Conservation (phyloP, 495 filamentous ascomycete genomes). For the Talaromyces nanjingensis region DNA sequence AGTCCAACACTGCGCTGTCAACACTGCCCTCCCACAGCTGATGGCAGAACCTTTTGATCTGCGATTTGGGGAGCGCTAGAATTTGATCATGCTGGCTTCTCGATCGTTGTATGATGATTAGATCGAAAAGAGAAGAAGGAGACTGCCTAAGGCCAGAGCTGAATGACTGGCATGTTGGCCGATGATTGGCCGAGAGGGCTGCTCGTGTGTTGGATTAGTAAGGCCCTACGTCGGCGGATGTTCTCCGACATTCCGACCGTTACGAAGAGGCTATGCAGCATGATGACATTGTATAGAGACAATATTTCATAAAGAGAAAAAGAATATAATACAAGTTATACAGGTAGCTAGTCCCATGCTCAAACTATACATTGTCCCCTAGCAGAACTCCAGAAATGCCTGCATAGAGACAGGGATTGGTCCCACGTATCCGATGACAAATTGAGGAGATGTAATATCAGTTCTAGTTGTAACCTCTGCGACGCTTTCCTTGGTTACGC, state of each 20-base stretch:
- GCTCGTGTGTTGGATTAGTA: not conserved
- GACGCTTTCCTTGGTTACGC: conserved; percentile 69
- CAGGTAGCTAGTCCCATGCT: not conserved
- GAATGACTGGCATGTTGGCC: not conserved
- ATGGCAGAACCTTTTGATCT: not conserved
- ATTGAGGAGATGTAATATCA: not conserved
- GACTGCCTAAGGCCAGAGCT: not conserved
- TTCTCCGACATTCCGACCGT: not conserved
- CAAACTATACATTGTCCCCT: not conserved
- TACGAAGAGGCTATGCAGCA: not conserved
- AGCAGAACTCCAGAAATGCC: not conserved
- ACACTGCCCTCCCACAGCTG: not conserved
- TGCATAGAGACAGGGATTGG: not conserved
- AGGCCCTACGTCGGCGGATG: not conserved
- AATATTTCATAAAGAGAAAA: not conserved
- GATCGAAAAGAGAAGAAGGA: not conserved
- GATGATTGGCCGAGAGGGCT: not conserved
- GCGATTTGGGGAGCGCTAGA: not conserved
- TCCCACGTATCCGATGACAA: not conserved
- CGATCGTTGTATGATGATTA: not conserved
- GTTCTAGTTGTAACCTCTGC: conserved; percentile 39
- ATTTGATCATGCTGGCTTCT: not conserved
- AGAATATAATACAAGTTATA: conserved; percentile 4
- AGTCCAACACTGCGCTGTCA: not conserved
- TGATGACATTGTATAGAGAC: not conserved